phyloP scores from a whole-genome alignment of 441 rosid genomes.

The Cnidoscolus chayamansa region DNA sequence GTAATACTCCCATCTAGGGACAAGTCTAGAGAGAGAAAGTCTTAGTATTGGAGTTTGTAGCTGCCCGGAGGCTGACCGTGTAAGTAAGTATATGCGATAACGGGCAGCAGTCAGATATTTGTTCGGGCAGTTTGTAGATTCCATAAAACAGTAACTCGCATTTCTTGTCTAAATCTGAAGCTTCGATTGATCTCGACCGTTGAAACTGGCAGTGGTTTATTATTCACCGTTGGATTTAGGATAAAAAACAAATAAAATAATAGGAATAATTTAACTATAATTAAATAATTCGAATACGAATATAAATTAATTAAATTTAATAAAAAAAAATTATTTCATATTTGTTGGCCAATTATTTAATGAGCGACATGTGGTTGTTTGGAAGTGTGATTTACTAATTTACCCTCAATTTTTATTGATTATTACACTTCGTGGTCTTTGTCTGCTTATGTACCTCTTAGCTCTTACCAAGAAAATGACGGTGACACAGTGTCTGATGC shows the following conservation, averaged over 20 bases:
- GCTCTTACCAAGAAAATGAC: not conserved
- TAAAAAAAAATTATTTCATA: too few relatives aligned
- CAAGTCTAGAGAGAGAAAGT: constrained; percentile 6
- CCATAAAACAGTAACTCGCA: constrained; percentile 7
- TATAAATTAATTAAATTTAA: too few relatives aligned
- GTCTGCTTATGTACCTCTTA: not conserved
- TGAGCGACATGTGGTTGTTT: not conserved
- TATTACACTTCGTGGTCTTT: not conserved
- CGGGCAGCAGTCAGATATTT: constrained; percentile 33
- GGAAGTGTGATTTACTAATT: not conserved
- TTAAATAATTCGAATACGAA: too few relatives aligned
- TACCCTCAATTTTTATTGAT: not conserved
- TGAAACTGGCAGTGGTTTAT: not conserved
- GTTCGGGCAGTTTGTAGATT: constrained; percentile 30
- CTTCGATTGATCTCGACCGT: constrained; percentile 21
- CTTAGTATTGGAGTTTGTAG: constrained; percentile 33
- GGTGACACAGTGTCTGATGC: not conserved
- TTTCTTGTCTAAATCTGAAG: constrained; percentile 8
- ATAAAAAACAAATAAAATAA: not conserved
- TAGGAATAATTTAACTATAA: too few relatives aligned
- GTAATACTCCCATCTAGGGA: not conserved
- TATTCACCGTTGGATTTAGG: constrained; percentile 11
- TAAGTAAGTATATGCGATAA: constrained; percentile 11
- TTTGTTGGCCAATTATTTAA: constrained; percentile 10
- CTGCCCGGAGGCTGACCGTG: constrained; percentile 38